phyloP scores from a whole-genome alignment of 73 alveolate species.

The Paramecium primaurelia region DNA sequence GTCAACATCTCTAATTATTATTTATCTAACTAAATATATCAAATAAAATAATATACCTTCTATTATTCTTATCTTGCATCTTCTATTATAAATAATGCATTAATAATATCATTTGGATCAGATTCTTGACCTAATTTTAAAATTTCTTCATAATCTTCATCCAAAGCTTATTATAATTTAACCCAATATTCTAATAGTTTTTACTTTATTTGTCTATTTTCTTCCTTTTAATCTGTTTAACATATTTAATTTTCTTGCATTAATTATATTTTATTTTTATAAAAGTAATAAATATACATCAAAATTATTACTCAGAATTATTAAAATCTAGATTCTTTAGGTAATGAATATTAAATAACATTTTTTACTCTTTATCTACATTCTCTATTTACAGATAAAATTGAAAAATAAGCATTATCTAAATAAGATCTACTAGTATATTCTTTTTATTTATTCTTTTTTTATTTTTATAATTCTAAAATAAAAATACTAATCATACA shows the following conservation, averaged over 20 bases:
- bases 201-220: not conserved
- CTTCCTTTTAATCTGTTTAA: not conserved
- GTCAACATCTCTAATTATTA: not conserved
- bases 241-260: not conserved
- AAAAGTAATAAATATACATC: not conserved
- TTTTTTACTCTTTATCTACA: not conserved
- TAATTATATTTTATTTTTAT: not conserved
- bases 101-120: not conserved
- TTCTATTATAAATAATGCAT: slow-evolving; percentile 28
- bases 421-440: not conserved
- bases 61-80: slow-evolving; percentile 30
- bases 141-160: slow-evolving; percentile 39
- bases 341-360: not conserved
- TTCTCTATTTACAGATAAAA: not conserved
- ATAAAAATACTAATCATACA: not conserved
- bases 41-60: not conserved
- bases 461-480: not conserved
- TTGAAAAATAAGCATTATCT: slow-evolving; percentile 18
- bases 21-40: not conserved
- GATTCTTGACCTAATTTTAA: not conserved
- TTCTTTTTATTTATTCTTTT: not conserved
- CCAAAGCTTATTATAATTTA: not conserved
- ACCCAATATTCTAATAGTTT: slow-evolving; percentile 37
- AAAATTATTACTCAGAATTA: not conserved
- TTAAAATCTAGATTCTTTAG: slow-evolving; percentile 18